phyloP scores from a whole-genome alignment of 1,284 basidiomycete species.

The Trichosporon asahii region DNA sequence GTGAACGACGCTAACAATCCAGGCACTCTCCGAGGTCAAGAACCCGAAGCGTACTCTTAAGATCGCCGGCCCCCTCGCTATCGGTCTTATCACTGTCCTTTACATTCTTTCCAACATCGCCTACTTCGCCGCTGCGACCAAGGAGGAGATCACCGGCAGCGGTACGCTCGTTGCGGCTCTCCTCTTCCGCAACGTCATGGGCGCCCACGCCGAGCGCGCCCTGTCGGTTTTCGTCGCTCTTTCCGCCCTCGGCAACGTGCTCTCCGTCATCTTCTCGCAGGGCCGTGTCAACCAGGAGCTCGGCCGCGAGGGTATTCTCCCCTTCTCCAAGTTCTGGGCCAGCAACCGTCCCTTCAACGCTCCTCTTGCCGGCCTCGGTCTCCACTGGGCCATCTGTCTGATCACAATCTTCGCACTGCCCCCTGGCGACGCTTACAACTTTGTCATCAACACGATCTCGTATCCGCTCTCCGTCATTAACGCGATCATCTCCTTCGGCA shows the following conservation, averaged over 20 bases:
- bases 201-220: conserved; percentile 14
- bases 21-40: conserved; percentile 47
- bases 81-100: conserved; percentile 35
- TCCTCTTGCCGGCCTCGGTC: conserved; percentile 23
- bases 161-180: conserved; percentile 44
- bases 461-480: conserved; percentile 25
- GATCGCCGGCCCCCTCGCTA: conserved; percentile 33
- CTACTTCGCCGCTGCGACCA: conserved; percentile 52
- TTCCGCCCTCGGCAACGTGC: conserved; percentile 44
- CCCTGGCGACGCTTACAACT: conserved; percentile 59
- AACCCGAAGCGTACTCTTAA: conserved; percentile 41
- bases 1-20: background rate
- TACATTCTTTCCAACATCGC: conserved; percentile 43
- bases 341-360: conserved; percentile 43
- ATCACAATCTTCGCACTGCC: conserved; percentile 60
- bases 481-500: conserved; percentile 20
- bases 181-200: conserved; percentile 17
- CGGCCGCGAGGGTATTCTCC: conserved; percentile 48
- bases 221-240: conserved; percentile 46
- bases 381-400: conserved; percentile 55
- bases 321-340: conserved; percentile 43
- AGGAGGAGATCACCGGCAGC: conserved; percentile 40
- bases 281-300: conserved; percentile 49
- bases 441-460: conserved; percentile 38
- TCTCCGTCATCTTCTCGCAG: conserved; percentile 51